Conservation (phyloP, 2,329 filamentous ascomycete genomes). For the Fusarium sp. region DNA sequence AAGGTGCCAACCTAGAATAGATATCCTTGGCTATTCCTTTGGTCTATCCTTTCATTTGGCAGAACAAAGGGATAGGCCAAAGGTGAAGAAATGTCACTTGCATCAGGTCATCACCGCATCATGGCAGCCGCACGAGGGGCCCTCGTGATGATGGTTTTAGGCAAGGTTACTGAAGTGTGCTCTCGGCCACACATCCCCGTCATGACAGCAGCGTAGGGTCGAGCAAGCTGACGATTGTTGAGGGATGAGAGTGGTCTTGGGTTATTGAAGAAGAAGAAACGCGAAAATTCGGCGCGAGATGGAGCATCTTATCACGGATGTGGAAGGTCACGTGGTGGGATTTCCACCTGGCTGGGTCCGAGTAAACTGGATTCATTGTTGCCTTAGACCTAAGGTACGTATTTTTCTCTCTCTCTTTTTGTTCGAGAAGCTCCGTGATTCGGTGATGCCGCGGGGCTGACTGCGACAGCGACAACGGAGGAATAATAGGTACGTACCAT, state of each 20-base stretch:
- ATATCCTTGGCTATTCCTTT: neutral
- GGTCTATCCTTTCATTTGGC: constrained; percentile 1
- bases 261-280: constrained; percentile 46
- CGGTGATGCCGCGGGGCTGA: constrained; percentile 17
- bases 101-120: constrained; percentile 76
- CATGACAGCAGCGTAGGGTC: constrained; percentile 56
- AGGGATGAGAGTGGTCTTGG: constrained; percentile 57
- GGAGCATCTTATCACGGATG: constrained; percentile 27
- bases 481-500: constrained; percentile 2
- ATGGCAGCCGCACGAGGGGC: constrained; percentile 72
- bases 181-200: constrained; percentile 68
- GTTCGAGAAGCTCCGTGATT: constrained; percentile 18
- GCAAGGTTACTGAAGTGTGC: constrained; percentile 64
- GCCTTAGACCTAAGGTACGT: constrained; percentile 13
- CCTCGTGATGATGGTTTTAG: constrained; percentile 77
- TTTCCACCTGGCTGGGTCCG: neutral
- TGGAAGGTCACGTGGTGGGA: constrained; percentile 37
- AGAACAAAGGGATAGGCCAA: constrained; percentile 1
- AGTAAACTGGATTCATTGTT: neutral
- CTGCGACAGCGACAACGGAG: constrained; percentile 7
- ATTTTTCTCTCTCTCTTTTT: neutral
- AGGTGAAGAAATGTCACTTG: constrained; percentile 63
- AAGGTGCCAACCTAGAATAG: neutral
- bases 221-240: constrained; percentile 53
- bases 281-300: constrained; percentile 29